Evolutionary conservation across 1,284 basidiomycete species (phyloP), one percentile per base, ranked within the genome.

Genomic region (Rhodofomes roseus): DNA sequence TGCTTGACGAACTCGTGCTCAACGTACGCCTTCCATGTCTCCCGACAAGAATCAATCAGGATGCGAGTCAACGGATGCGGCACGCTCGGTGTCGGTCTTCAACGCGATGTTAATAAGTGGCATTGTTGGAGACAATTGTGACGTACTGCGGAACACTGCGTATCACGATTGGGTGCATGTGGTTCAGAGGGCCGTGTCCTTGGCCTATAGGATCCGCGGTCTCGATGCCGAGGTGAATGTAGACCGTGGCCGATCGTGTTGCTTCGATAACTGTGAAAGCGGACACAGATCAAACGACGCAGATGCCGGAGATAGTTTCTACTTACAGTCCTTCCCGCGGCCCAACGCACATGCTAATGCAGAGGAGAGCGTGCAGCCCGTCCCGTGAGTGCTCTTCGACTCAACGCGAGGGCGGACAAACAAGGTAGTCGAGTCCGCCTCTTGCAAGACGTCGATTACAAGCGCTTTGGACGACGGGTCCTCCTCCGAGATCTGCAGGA

Each of bases 281-380:
- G n/a, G n/a, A n/a, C n/a, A n/a, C n/a, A n/a, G n/a, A n/a, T n/a
- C n/a, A n/a, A n/a, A n/a, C n/a, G n/a, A n/a, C n/a, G n/a, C n/a
- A n/a, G n/a, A n/a, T n/a, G n/a, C n/a, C n/a, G n/a, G n/a, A n/a
- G n/a, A n/a, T n/a, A n/a, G n/a, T n/a, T n/a, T n/a, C 41, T 20
- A 76, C 80, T 70, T 66, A 87, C 87, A 66, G 1, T 70, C 66
- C 14, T 68, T 65, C 39, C 87, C 87, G 40, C 78, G 76, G 0
- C 83, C 87, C 14, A 95, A 75, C 23, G 80, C 79, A 55, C 87
- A 87, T 1, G 90, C 87, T 16, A 97, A 81, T 0, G 94, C 93
- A 0, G 95, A 88, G 41, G 89, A 90, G 9, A 98, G 79, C 0
- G 96, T 98, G 71, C 95, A 98, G 1, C 96, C 96, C 0, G 96